Conservation (phyloP, 768 basidiomycete species). For the Rickenella mellea region DNA sequence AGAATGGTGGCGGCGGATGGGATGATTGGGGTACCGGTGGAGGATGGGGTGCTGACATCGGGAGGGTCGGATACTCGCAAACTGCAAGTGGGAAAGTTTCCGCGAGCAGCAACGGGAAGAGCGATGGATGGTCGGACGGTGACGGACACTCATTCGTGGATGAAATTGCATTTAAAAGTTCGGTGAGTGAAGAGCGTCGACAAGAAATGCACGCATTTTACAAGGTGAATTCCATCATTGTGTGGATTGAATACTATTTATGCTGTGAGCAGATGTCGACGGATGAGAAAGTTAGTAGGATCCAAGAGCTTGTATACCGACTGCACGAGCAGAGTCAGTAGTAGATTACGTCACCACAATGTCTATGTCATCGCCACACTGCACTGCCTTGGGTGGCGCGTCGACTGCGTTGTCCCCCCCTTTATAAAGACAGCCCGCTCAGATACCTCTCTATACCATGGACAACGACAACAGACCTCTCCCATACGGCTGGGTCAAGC, state of each 20-base stretch:
- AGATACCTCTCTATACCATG: slow-evolving; percentile 6
- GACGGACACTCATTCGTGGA: slow-evolving; percentile 34
- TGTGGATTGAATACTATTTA: background rate
- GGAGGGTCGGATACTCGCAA: background rate
- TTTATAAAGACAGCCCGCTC: no score
- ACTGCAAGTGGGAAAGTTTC: background rate
- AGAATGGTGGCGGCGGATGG: slow-evolving; percentile 11
- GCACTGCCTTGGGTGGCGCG: no score
- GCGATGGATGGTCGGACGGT: slow-evolving; percentile 3
- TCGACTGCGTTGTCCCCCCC: no score
- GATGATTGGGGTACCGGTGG: background rate
- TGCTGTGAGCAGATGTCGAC: slow-evolving; percentile 37
- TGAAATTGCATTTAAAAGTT: slow-evolving; percentile 29
- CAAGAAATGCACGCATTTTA: slow-evolving; percentile 41
- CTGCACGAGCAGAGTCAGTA: no score
- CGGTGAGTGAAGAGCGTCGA: slow-evolving; percentile 28
- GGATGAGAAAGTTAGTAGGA: slow-evolving; percentile 41
- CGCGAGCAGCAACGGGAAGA: background rate
- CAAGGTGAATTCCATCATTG: slow-evolving; percentile 25
- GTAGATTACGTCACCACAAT: no score
- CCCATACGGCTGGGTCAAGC: slow-evolving; percentile 49
- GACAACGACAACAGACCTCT: slow-evolving; percentile 25
- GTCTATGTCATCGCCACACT: no score
- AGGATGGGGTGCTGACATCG: background rate
- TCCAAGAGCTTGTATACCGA: slow-evolving; percentile 36